These are phyloP conservation scores for Artemisia argyi DNA, from an alignment of 129 eudicot genomes.

Conservation along the genomic window DNA sequence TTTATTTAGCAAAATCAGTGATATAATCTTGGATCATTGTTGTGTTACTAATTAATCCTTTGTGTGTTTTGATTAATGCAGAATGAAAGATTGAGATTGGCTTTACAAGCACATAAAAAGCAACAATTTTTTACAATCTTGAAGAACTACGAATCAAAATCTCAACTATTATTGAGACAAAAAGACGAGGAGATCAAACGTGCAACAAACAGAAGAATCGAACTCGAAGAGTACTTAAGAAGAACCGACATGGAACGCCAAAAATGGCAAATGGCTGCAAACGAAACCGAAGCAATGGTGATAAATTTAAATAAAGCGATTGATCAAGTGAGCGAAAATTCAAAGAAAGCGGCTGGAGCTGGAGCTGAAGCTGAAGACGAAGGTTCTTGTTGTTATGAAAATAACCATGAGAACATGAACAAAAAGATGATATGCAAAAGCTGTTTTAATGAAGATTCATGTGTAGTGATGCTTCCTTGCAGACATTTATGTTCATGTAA, in stretches of 20 bases:
- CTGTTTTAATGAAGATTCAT: slow-evolving; percentile 52
- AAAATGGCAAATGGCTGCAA: slow-evolving; percentile 71
- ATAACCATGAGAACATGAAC: slow-evolving; percentile 2
- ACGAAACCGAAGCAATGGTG: slow-evolving; percentile 68
- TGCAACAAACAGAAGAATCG: slow-evolving; percentile 48
- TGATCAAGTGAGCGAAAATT: slow-evolving; percentile 44
- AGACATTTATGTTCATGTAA: slow-evolving; percentile 79
- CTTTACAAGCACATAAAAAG: slow-evolving; percentile 58
- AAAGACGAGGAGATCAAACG: slow-evolving; percentile 75
- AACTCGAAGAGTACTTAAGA: slow-evolving; percentile 50
- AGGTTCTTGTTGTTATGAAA: slow-evolving; percentile 66
- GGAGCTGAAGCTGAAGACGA: slow-evolving; percentile 53
- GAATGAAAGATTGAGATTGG: slow-evolving; percentile 70
- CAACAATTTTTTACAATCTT: slow-evolving; percentile 53
- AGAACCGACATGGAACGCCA: slow-evolving; percentile 62
- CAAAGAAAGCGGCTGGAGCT: not conserved
- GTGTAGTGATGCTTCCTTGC: slow-evolving; percentile 81
- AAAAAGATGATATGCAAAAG: slow-evolving; percentile 50
- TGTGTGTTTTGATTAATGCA: slow-evolving; percentile 25
- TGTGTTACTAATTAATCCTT: not conserved
- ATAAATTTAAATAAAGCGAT: slow-evolving; percentile 48
- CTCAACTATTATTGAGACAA: slow-evolving; percentile 42
- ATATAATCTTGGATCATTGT: not conserved
- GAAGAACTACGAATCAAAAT: slow-evolving; percentile 49
- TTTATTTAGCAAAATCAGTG: too few species aligned